Percentiles rank a stretch among this genome's conserved stretches.
Conservation (phyloP, 441 rosid species). For the Brassica hybrid region DNA sequence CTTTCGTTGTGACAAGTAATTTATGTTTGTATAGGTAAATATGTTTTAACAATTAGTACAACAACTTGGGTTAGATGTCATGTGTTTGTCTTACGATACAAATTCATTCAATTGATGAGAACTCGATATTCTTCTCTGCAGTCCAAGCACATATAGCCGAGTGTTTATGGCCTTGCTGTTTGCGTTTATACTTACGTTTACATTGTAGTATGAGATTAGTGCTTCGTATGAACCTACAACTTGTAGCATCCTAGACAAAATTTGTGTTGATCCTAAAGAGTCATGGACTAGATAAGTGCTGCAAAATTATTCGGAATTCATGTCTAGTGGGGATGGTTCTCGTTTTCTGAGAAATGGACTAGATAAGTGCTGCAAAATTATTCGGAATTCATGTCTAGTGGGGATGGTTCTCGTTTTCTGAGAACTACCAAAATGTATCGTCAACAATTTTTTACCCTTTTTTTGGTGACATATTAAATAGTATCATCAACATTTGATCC, state of each 20-base stretch:
- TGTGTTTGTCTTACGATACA: background rate
- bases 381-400: background rate
- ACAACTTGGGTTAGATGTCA: conserved; percentile 12
- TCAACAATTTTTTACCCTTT: too few relatives aligned
- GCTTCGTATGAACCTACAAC: background rate
- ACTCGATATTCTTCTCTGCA: background rate
- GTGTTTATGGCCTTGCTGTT: background rate
- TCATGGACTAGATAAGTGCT: background rate
- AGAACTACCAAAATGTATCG: background rate
- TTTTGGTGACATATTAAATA: too few relatives aligned
- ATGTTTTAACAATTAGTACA: background rate
- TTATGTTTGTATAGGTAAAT: background rate
- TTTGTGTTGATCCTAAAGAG: background rate
- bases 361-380: background rate
- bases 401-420: background rate
- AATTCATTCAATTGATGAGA: background rate
- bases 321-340: background rate
- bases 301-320: background rate
- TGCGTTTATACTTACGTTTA: background rate
- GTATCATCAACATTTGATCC: background rate
- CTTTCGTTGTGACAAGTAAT: conserved; percentile 24
- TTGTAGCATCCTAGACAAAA: background rate
- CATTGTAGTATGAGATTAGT: background rate
- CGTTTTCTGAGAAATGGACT: too few relatives aligned
- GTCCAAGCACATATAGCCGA: background rate